Conservation (phyloP, 78 protist species). For the Polysphondylium violaceum region DNA sequence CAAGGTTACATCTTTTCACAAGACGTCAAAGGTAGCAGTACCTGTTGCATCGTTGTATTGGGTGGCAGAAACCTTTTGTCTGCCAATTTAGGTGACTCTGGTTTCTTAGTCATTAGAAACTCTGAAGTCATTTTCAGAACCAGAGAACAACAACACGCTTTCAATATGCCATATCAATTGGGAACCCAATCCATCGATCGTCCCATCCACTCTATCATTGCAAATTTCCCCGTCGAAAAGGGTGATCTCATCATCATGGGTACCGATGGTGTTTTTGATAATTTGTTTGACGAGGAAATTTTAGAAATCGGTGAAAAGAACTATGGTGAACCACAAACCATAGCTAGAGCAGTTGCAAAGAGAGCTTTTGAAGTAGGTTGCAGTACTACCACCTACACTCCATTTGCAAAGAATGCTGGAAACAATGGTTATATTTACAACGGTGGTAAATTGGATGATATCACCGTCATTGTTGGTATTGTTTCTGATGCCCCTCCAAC, state of each 20-base stretch:
- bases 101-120: slow-evolving; percentile 75
- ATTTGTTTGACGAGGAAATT: slow-evolving; percentile 84
- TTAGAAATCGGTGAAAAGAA: slow-evolving; percentile 20
- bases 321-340: slow-evolving; percentile 39
- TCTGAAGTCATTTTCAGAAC: slow-evolving; percentile 64
- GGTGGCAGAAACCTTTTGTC: slow-evolving; percentile 26
- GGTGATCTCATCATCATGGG: slow-evolving; percentile 85
- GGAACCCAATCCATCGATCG: slow-evolving; percentile 81
- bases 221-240: slow-evolving; percentile 49
- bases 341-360: slow-evolving; percentile 53
- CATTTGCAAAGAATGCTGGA: slow-evolving; percentile 78
- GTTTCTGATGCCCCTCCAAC: slow-evolving; percentile 47
- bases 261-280: slow-evolving; percentile 92
- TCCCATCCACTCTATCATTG: slow-evolving; percentile 47
- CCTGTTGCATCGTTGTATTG: slow-evolving; percentile 79
- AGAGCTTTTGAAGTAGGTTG: slow-evolving; percentile 68
- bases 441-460: slow-evolving; percentile 81
- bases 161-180: slow-evolving; percentile 90
- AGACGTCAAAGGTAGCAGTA: slow-evolving; percentile 84
- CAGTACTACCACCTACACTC: slow-evolving; percentile 45
- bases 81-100: slow-evolving; percentile 91
- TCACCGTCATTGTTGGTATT: slow-evolving; percentile 77
- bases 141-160: slow-evolving; percentile 86
- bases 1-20: slow-evolving; percentile 68
- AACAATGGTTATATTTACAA: slow-evolving; percentile 61